Percentiles rank a stretch among this genome's conserved stretches.
phyloP scores from a whole-genome alignment of 495 filamentous ascomycete genomes.

The Penicillium parvum region DNA sequence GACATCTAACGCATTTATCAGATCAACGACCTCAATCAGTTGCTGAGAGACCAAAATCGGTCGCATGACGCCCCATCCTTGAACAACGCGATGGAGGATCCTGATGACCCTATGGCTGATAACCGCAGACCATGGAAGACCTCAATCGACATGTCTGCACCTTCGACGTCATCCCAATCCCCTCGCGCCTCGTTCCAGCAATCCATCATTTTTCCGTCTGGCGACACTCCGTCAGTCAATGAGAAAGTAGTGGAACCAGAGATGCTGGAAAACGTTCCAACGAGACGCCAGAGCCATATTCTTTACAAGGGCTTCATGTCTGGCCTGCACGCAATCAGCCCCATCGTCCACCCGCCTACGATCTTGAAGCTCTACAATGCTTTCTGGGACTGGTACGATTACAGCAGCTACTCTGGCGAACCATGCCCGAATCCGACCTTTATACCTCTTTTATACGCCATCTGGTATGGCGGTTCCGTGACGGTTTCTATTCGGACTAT shows the following conservation, averaged over 20 bases:
- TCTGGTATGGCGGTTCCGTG: conserved; percentile 48
- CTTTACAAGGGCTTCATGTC: conserved; percentile 48
- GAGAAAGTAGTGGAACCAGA: conserved; percentile 39
- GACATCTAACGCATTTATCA: conserved; percentile 8
- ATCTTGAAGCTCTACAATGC: conserved; percentile 39
- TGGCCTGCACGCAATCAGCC: conserved; percentile 44
- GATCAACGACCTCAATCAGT: conserved; percentile 47
- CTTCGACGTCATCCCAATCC: conserved; percentile 6
- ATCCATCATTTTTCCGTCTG: conserved; percentile 36
- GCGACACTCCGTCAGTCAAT: conserved; percentile 33
- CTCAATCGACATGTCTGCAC: conserved; percentile 14
- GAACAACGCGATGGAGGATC: conserved; percentile 22
- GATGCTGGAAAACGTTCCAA: conserved; percentile 43
- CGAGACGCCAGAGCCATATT: conserved; percentile 44
- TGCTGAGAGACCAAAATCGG: conserved; percentile 40
- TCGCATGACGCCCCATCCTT: conserved; percentile 30
- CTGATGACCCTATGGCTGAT: conserved; percentile 9
- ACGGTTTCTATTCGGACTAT: conserved; percentile 42
- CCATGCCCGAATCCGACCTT: conserved; percentile 40
- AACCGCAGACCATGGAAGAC: conserved; percentile 20
- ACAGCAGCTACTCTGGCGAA: conserved; percentile 41
- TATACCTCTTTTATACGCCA: conserved; percentile 44
- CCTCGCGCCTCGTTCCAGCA: conserved; percentile 31
- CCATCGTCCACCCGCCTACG: conserved; percentile 42
- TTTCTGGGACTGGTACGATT: conserved; percentile 49